Evolutionary conservation across 2,329 filamentous ascomycete genomes (phyloP), one percentile per base, ranked within the genome.

Genomic region (Trichoderma sp.): DNA sequence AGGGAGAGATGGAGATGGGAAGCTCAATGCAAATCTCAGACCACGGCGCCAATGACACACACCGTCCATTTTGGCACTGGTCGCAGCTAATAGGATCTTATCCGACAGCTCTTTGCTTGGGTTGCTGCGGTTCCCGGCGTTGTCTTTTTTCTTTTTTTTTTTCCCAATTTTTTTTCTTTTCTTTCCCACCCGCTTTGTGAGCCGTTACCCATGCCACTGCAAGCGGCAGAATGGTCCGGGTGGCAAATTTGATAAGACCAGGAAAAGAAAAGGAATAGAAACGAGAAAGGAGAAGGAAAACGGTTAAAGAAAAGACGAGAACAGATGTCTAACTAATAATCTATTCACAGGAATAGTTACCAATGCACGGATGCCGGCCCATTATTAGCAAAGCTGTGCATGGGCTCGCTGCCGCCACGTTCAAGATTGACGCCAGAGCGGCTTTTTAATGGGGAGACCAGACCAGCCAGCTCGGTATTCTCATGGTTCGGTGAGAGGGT

Each of bases 1-100:
- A 68, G 66, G 55, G 55, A 61, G 65, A 36, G 32, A n/a, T 13
- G n/a, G 47, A 55, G 30, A 66, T 55, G 47, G 30, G 30, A 66
- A 55, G 47, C 39, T 30, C 26, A 65, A 15, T 30, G 26, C 63
- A 66, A 65, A 55, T 66, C 47, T 55, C 47, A 36, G 63, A 66
- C 32, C 20, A 15, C 63, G 30, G 50, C 32, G 64, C 64, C 50
- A 67, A n/a, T 67, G 64, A 67, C 64, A 67, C 64, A 67, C 64
- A 67, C 64, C 64, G 64, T 67, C 50, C 43, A 50, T 20, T 58
- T 28, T 15, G 23, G 32, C n/a, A 6, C 50, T 57, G 8, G 28
- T 50, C 26, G 50, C 17, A 39, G 50, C 47, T 67, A 34, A 57
- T 43, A 30, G 64, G 64, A 67, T 30, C 64, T 67, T 67, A 67